Evolutionary conservation across 257 asterid genomes (phyloP).

Genomic region (Solanum piurae): DNA sequence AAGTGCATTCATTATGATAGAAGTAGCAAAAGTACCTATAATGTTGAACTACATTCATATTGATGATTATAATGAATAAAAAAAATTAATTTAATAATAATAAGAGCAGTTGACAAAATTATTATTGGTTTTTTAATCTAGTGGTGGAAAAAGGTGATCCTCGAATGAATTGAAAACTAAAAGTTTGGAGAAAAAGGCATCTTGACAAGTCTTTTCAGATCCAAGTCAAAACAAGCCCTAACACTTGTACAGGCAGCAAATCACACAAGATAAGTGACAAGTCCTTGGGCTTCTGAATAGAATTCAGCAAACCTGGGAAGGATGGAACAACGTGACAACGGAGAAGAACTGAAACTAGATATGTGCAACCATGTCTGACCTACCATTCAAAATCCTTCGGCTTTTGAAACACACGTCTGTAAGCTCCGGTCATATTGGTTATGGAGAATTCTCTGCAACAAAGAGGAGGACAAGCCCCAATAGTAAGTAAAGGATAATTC

Average conservation of each 20-base stretch:
- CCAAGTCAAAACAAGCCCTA: background rate
- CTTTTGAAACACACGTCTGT: conserved; percentile 81
- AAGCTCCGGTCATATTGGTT: conserved; percentile 79
- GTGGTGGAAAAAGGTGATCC: background rate
- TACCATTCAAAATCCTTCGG: conserved; percentile 88
- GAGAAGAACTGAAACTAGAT: background rate
- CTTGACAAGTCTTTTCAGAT: background rate
- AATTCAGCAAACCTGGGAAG: background rate
- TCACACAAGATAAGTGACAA: background rate
- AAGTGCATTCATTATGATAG: background rate
- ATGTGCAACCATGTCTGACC: conserved; percentile 5
- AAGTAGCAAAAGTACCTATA: background rate
- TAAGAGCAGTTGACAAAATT: background rate
- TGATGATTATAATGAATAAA: background rate
- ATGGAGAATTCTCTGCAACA: conserved; percentile 77
- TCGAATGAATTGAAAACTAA: background rate
- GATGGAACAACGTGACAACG: background rate
- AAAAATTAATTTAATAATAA: background rate
- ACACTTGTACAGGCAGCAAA: background rate
- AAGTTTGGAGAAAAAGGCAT: background rate
- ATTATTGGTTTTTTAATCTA: background rate
- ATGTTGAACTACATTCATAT: background rate
- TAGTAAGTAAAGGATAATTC: background rate
- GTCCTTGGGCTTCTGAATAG: background rate
- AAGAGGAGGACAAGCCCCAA: background rate